phyloP scores from a whole-genome alignment of 1,284 basidiomycete species.

The Earliella scabrosa region DNA sequence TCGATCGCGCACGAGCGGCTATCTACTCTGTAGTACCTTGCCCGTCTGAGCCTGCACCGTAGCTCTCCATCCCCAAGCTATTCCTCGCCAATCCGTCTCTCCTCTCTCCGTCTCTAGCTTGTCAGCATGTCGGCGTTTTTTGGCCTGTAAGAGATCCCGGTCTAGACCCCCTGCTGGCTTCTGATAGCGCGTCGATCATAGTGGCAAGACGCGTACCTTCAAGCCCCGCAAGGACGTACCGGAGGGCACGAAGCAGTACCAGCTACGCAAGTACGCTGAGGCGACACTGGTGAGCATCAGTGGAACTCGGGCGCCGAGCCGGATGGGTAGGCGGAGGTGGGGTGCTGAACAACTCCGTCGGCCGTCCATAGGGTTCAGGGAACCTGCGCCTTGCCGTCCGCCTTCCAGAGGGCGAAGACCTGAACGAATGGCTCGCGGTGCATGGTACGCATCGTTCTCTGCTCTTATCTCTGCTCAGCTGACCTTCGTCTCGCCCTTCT shows the following conservation, averaged over 20 bases:
- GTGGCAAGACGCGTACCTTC: constrained; percentile 93
- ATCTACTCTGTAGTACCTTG: constrained; percentile 1
- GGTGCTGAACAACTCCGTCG: not conserved
- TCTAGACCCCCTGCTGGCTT: not conserved
- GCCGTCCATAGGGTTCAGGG: constrained; percentile 77
- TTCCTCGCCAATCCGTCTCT: not conserved
- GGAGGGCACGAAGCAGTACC: constrained; percentile 96
- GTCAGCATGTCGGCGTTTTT: constrained; percentile 80
- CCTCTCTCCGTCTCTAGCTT: not conserved
- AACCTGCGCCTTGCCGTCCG: constrained; percentile 90
- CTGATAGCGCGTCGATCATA: constrained; percentile 35
- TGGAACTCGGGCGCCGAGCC: constrained; percentile 10
- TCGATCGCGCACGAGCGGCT: constrained; percentile 15
- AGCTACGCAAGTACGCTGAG: constrained; percentile 96
- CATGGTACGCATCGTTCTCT: constrained; percentile 75
- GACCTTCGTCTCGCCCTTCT: not conserved
- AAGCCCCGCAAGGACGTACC: constrained; percentile 95
- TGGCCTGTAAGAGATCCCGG: constrained; percentile 63
- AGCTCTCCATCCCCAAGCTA: not conserved
- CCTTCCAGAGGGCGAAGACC: constrained; percentile 92
- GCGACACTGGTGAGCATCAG: constrained; percentile 79
- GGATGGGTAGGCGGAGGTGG: not conserved
- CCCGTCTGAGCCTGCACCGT: constrained; percentile 15
- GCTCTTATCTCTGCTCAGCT: not conserved
- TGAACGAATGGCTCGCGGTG: constrained; percentile 96